phyloP scores from a whole-genome alignment of 2,329 filamentous ascomycete species.

The Ophiostoma pallidulum region DNA sequence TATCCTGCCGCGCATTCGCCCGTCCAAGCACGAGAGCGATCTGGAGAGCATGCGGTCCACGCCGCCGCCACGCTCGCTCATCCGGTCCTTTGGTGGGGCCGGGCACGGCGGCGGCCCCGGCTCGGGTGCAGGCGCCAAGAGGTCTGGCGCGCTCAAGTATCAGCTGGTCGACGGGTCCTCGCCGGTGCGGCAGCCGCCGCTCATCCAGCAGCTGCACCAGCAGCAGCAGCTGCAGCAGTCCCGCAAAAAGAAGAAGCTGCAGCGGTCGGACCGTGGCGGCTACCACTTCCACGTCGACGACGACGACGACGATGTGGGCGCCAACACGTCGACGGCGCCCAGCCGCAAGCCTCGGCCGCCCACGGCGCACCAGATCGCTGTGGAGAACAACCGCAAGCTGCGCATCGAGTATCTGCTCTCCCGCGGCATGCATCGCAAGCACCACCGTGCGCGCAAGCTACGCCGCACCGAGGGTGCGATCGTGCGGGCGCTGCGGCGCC shows the following conservation, averaged over 20 bases:
- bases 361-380: conserved; percentile 72
- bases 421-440: conserved; percentile 57
- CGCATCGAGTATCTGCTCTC: conserved; percentile 76
- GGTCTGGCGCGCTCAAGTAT: conserved; percentile 46
- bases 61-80: conserved; percentile 36
- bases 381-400: conserved; percentile 67
- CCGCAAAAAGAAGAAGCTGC: background rate
- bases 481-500: conserved; percentile 55
- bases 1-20: conserved; percentile 51
- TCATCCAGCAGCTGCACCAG: conserved; percentile 16
- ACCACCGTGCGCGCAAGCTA: conserved; percentile 52
- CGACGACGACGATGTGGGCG: conserved; percentile 10
- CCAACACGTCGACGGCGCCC: conserved; percentile 20
- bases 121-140: conserved; percentile 32
- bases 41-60: conserved; percentile 44
- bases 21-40: conserved; percentile 52
- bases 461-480: conserved; percentile 58
- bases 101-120: no score
- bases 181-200: conserved; percentile 36
- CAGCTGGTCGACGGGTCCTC: conserved; percentile 53
- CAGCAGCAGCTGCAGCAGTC: conserved; percentile 20
- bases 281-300: conserved; percentile 7
- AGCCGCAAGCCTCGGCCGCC: conserved; percentile 60
- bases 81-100: conserved; percentile 29
- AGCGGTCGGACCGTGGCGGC: background rate